Conservation (phyloP, 2,329 filamentous ascomycete genomes). For the Calonectria leucothoes region DNA sequence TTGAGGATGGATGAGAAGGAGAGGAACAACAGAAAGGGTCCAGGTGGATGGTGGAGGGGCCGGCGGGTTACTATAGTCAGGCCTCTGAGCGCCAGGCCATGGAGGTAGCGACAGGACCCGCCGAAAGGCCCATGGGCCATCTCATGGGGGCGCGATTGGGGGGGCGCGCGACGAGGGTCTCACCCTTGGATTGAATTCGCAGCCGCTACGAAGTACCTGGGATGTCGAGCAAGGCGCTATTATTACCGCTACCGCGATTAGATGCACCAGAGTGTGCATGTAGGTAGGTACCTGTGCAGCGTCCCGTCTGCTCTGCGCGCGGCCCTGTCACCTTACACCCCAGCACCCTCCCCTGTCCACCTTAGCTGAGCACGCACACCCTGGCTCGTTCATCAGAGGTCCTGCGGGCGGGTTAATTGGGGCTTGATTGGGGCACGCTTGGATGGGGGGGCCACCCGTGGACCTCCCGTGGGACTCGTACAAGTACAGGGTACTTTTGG, state of each 20-base stretch:
- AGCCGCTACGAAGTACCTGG: conserved; percentile 21
- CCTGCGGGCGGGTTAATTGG: conserved; percentile 31
- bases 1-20: conserved; percentile 30
- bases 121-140: conserved; percentile 7
- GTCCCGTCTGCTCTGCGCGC: conserved; percentile 16
- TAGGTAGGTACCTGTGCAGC: conserved; percentile 8
- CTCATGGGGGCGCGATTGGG: conserved; percentile 11
- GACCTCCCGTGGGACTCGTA: conserved; percentile 16
- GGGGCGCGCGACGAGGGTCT: conserved; percentile 10
- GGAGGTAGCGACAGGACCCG: conserved; percentile 20
- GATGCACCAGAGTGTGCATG: conserved; percentile 2
- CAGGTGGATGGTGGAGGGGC: conserved; percentile 37
- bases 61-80: conserved; percentile 39
- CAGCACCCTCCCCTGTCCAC: conserved; percentile 32
- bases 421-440: conserved; percentile 34
- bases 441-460: conserved; percentile 23
- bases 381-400: conserved; percentile 42
- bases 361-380: conserved; percentile 29
- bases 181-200: conserved; percentile 23
- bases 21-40: conserved; percentile 31
- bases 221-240: conserved; percentile 14
- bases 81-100: conserved; percentile 13
- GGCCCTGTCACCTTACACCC: conserved; percentile 25
- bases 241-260: conserved; percentile 10
- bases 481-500: conserved; percentile 39